Evolutionary conservation across 208 protist species (phyloP), one percentile per base, ranked within the genome.

Genomic region (Wallacemonas sp.): DNA sequence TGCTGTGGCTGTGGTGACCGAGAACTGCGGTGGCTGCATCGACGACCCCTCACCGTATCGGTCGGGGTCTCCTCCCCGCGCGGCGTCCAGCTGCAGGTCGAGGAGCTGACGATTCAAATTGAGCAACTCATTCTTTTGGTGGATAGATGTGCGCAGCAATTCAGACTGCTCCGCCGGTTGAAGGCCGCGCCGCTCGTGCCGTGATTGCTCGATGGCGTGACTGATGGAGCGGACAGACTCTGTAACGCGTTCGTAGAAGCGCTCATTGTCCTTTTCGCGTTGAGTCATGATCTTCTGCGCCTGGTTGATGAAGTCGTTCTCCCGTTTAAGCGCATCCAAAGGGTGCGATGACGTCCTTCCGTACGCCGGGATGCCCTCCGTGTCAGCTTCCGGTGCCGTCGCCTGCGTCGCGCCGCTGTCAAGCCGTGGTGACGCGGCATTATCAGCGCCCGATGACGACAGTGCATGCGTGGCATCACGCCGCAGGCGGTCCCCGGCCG

Each of bases 41-140:
- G 39, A 5, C 38, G 45, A n/a, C n/a, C n/a, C n/a, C n/a, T n/a
- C n/a, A n/a, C n/a, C n/a, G n/a, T n/a, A n/a, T n/a, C n/a, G n/a
- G 19, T 51, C 33, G 28, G 72, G 0, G 24, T 56, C 28, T 24
- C 42, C 59, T 15, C 51, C 55, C 14, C 77, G 77, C 15, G 81
- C 77, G 0, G 79, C 78, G 2, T 60, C 62, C 30, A 86, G 26
- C 59, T 91, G 81, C 49, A 92, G 55, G 19, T 95, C 82, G 27
- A 92, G 51, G 8, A 95, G 71, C 27, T 91, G 67, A 17, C 80
- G 72, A 61, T 91, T 95, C 15, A 92, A 71, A 6, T 62, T 63
- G 61, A 91, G 58, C 11, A 95, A 66, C 39, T 86, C 75, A 54
- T 89, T 84, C 33, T 84, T 80, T 68, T 95, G 86, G 58, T 86